Percentiles rank a stretch among this genome's conserved stretches.
phyloP scores from a whole-genome alignment of 441 rosid genomes.

The Omphalea diandra region DNA sequence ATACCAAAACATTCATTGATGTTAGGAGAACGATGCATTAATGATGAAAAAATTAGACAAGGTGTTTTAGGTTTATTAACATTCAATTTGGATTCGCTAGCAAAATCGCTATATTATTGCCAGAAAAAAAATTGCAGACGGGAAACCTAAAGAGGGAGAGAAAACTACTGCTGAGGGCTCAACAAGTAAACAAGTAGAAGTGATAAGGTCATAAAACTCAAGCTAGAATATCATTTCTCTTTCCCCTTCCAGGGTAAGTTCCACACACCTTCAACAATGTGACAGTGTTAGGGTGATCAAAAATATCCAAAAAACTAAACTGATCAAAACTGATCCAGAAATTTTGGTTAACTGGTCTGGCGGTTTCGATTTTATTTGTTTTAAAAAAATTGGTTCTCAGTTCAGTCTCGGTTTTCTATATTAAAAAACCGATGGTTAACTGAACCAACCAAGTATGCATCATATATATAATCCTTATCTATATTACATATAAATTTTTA shows the following conservation, averaged over 20 bases:
- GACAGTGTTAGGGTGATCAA: no score
- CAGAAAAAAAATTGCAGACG: not conserved
- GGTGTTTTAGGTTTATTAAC: not conserved
- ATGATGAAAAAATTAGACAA: slow-evolving; percentile 1
- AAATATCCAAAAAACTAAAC: no score
- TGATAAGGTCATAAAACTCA: not conserved
- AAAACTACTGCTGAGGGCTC: not conserved
- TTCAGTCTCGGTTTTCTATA: no score
- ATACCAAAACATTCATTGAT: not conserved
- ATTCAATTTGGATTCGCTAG: not conserved
- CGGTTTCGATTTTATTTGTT: no score
- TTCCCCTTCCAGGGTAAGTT: not conserved
- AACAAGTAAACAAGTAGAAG: not conserved
- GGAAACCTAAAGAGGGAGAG: not conserved
- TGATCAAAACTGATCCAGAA: no score
- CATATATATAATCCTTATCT: no score
- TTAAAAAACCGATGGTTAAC: no score
- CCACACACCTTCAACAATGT: not conserved
- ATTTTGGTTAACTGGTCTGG: no score
- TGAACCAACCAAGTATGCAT: no score
- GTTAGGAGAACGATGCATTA: not conserved
- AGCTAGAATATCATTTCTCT: not conserved
- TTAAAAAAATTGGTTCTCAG: no score
- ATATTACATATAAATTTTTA: no score
- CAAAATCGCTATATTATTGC: not conserved